Evolutionary conservation across 192 early-diverging fungal genomes (phyloP).

Genomic region (Coemansia sp.): DNA sequence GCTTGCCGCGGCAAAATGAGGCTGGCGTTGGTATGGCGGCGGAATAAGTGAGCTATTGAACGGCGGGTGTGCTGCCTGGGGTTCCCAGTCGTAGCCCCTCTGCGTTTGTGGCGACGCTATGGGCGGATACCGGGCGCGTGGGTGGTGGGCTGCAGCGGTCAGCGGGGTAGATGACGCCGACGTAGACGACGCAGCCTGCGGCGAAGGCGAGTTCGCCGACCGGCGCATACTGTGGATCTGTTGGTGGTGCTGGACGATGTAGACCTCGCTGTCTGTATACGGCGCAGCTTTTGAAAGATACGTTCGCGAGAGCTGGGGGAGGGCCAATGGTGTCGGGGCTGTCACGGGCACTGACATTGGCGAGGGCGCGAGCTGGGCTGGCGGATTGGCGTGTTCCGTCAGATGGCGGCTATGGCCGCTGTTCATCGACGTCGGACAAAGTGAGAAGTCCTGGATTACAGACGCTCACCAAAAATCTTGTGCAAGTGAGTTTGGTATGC

Average conservation of each 20-base stretch:
- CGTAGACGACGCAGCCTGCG: conserved; percentile 17
- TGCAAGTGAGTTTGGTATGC: not conserved
- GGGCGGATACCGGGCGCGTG: conserved; percentile 1
- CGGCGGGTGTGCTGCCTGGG: too few species aligned
- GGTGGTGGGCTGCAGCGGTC: conserved; percentile 10
- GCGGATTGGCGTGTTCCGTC: conserved; percentile 9
- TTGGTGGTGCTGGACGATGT: conserved; percentile 16
- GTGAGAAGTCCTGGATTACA: too few species aligned
- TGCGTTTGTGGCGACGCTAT: not conserved
- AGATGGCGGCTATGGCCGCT: not conserved
- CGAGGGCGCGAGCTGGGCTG: conserved; percentile 1
- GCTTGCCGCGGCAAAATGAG: too few species aligned
- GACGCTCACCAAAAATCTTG: not conserved
- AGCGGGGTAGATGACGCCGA: conserved; percentile 25
- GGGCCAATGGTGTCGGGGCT: conserved; percentile 1
- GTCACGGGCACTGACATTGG: conserved; percentile 24
- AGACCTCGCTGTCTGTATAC: conserved; percentile 11
- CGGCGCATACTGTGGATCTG: conserved; percentile 13
- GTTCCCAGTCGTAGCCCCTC: too few species aligned
- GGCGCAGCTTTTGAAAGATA: not conserved
- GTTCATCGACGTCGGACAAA: conserved; percentile 15
- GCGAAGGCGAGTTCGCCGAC: conserved; percentile 12
- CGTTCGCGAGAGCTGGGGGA: conserved; percentile 9
- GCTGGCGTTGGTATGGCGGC: too few species aligned
- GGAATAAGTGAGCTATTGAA: too few species aligned